A percentile compares a stretch with the other conserved stretches of the same genome.
phyloP scores from a whole-genome alignment of 768 basidiomycete genomes.

The Fomitopsis pulvina region DNA sequence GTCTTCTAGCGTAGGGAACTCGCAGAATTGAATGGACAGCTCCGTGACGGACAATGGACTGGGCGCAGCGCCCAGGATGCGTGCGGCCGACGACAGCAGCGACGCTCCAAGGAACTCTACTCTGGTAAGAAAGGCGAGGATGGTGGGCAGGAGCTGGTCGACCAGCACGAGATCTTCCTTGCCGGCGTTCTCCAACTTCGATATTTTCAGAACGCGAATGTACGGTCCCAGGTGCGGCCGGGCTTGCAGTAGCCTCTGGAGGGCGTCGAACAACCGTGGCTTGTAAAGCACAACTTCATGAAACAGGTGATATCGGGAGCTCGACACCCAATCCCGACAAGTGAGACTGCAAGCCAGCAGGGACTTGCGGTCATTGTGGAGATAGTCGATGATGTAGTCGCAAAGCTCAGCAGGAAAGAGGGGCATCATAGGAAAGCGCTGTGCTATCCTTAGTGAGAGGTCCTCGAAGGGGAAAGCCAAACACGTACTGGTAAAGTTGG shows the following conservation, averaged over 20 bases:
- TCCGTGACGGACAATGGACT: constrained; percentile 7
- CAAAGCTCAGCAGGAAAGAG: constrained; percentile 28
- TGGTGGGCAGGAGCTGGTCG: constrained; percentile 2
- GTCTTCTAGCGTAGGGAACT: constrained; percentile 18
- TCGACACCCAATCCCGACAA: constrained; percentile 23
- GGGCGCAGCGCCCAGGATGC: constrained; percentile 3
- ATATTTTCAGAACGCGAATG: constrained; percentile 16
- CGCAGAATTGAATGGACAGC: constrained; percentile 20
- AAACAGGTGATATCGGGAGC: constrained; percentile 25
- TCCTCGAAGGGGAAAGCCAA: no score
- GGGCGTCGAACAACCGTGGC: constrained; percentile 2
- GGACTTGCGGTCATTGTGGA: constrained; percentile 21
- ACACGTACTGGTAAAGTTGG: neutral
- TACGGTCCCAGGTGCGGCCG: constrained; percentile 16
- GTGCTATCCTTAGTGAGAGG: neutral
- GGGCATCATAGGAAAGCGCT: constrained; percentile 9
- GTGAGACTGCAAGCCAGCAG: constrained; percentile 20
- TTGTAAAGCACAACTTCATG: constrained; percentile 13
- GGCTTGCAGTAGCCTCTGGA: constrained; percentile 13
- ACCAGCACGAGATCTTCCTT: neutral
- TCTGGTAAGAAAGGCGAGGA: constrained; percentile 10
- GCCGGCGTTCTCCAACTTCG: constrained; percentile 5
- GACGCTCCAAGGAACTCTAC: constrained; percentile 7
- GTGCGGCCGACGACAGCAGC: constrained; percentile 4
- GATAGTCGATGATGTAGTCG: constrained; percentile 27